Conservation (phyloP, 805 yeast genomes). For the Wickerhamiella hasegawae region DNA sequence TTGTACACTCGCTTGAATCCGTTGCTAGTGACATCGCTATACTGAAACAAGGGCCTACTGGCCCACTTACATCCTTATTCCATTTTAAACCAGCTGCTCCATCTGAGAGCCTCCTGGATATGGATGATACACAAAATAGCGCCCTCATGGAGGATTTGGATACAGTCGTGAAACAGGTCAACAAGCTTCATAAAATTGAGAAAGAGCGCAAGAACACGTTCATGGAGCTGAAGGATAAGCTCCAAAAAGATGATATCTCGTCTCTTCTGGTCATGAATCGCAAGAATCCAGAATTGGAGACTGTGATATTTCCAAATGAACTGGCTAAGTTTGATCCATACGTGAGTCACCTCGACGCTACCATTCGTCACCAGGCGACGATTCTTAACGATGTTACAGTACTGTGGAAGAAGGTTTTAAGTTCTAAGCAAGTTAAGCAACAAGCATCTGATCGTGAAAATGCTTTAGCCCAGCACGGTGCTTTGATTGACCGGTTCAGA, state of each 20-base stretch:
- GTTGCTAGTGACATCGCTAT: conserved; percentile 28
- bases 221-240: conserved; percentile 47
- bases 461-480: conserved; percentile 21
- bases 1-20: conserved; percentile 34
- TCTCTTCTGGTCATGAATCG: conserved; percentile 53
- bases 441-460: conserved; percentile 25
- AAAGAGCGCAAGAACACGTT: conserved; percentile 47
- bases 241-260: conserved; percentile 75
- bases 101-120: conserved; percentile 34
- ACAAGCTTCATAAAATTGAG: conserved; percentile 45
- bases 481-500: conserved; percentile 28
- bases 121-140: conserved; percentile 35
- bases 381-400: conserved; percentile 32
- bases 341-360: conserved; percentile 47
- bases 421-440: conserved; percentile 30
- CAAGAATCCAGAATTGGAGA: conserved; percentile 39
- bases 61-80: conserved; percentile 1
- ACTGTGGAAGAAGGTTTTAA: conserved; percentile 31
- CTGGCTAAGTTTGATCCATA: conserved; percentile 60
- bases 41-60: conserved; percentile 29
- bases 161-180: conserved; percentile 38
- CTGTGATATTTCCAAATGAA: conserved; percentile 48
- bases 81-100: background rate
- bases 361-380: conserved; percentile 47
- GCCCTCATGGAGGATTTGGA: conserved; percentile 27